phyloP scores from a whole-genome alignment of 1,139 yeast species.

The Protomyces pachydermus region DNA sequence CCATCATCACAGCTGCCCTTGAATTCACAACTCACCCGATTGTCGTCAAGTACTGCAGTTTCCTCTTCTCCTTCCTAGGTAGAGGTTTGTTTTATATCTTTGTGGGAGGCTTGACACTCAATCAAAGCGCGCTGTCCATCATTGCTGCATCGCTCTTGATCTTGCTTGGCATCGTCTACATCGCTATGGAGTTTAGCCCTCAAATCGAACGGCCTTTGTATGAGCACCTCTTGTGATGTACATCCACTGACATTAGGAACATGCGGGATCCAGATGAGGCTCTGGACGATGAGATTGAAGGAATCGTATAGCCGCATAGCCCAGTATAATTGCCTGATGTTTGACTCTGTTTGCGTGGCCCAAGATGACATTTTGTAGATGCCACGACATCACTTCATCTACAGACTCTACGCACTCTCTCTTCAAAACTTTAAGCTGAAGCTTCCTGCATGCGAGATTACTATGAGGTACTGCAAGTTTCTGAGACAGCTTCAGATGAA shows the following conservation, averaged over 20 bases:
- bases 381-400: neutral
- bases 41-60: slow-evolving; percentile 4
- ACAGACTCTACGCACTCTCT: neutral
- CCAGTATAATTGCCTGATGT: neutral
- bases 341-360: neutral
- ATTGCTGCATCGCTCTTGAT: neutral
- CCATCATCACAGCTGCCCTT: slow-evolving; percentile 1
- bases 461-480: slow-evolving; percentile 71
- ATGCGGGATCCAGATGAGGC: slow-evolving; percentile 7
- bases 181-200: slow-evolving; percentile 7
- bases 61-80: slow-evolving; percentile 14
- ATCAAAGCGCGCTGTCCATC: slow-evolving; percentile 1
- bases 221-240: neutral
- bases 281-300: slow-evolving; percentile 14
- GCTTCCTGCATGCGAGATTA: slow-evolving; percentile 39
- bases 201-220: slow-evolving; percentile 11
- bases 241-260: neutral
- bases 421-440: neutral
- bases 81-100: slow-evolving; percentile 11
- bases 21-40: slow-evolving; percentile 4
- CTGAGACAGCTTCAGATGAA: slow-evolving; percentile 57
- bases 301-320: slow-evolving; percentile 4
- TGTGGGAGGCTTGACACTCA: neutral
- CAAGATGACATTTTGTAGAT: neutral
- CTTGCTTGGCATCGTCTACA: neutral